Percentiles rank a stretch among this genome's conserved stretches.
Conservation (phyloP, 2,329 filamentous ascomycete species). For the Fusarium chaquense region DNA sequence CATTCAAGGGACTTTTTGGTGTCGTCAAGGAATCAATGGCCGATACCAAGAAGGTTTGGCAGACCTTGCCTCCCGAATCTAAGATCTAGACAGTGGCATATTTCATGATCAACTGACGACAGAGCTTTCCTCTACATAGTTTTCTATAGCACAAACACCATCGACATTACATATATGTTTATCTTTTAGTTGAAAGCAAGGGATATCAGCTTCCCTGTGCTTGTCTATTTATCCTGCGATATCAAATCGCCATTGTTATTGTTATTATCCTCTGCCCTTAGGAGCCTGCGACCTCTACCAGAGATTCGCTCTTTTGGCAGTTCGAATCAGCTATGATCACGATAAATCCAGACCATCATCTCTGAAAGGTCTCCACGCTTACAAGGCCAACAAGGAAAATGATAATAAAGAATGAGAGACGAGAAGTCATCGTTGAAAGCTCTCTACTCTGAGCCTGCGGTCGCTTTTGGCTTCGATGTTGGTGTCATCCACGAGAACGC, state of each 20-base stretch:
- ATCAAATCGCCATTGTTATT: constrained; percentile 30
- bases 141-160: constrained; percentile 4
- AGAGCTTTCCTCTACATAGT: constrained; percentile 2
- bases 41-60: constrained; percentile 77
- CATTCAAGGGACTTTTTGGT: constrained; percentile 79
- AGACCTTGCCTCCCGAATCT: constrained; percentile 69
- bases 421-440: not conserved
- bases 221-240: constrained; percentile 20
- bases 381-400: constrained; percentile 13
- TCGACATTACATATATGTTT: constrained; percentile 9
- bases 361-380: constrained; percentile 1
- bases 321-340: constrained; percentile 10
- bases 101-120: constrained; percentile 11
- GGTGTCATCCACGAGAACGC: constrained; percentile 93
- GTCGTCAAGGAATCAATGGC: constrained; percentile 82
- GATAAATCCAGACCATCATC: not conserved
- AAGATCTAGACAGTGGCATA: constrained; percentile 59
- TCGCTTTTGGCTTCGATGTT: constrained; percentile 53
- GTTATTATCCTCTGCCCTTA: constrained; percentile 15
- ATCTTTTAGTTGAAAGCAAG: constrained; percentile 14
- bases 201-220: not conserved
- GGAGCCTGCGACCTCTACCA: not conserved
- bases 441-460: constrained; percentile 47
- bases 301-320: constrained; percentile 38
- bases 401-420: not conserved